Evolutionary conservation across 129 eudicot species (phyloP), one percentile per base, ranked within the genome.

Genomic region (Tagetes erecta): DNA sequence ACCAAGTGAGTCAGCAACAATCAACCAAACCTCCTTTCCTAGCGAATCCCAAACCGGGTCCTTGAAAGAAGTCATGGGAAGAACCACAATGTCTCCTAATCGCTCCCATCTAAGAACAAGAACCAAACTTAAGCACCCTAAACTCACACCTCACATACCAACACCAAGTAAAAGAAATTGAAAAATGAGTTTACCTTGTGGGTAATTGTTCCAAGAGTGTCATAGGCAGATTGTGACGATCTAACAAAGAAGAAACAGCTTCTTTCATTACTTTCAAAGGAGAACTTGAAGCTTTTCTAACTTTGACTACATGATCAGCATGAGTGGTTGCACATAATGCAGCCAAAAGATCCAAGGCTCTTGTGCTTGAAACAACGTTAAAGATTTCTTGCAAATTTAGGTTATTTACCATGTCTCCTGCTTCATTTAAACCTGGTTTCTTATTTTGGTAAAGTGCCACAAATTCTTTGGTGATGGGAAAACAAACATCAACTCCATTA

Each of bases 61-160:
- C 60, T 79, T 83, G 70, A 95, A 95, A 57, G 94, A 87, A 56
- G 87, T 74, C 33, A 77, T 55, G 6, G 99, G 97, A 75, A 95
- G 97, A 74, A 95, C 94, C 74, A 87, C 80, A 64, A 95, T 81
- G 81, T 91, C 99, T 67, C 99, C 99, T 51, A 95, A 89, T 64
- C 94, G 83, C 75, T 95, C 97, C 97, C 99, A 95, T 84, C 99
- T 95, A 74, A 58, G n/a, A 60, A 47, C 68, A 38, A 67, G 11
- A 27, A 39, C 6, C 65, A 60, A 33, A 51, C 7, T 31, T 72
- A 47, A 68, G 38, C 70, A 64, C 13, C 50, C 50, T 39, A 64
- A 10, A 38, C n/a, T 64, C 47, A 20, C 6, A 64, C 47, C 69
- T 14, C 12, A 14, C 47, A 11, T 6, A 37, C 33, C 2, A 39